These are phyloP conservation scores for Sporisorium reilianum DNA, from an alignment of 1,284 basidiomycete species.

Conservation along the genomic window DNA sequence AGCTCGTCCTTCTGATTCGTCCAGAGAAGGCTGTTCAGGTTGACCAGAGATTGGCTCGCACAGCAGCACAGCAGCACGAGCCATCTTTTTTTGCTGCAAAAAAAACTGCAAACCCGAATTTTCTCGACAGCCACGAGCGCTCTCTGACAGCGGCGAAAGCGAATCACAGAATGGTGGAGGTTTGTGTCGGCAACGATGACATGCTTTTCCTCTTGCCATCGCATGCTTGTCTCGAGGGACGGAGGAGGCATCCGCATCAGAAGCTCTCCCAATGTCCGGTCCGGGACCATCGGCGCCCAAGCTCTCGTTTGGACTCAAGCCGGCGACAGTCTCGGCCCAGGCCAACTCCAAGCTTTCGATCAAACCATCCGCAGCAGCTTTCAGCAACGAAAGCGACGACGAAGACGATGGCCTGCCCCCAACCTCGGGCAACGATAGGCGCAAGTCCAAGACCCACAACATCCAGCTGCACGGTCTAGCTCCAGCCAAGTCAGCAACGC, in stretches of 20 bases:
- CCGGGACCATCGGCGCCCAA: constrained; percentile 27
- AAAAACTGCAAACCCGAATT: neutral
- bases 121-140: too few relatives aligned
- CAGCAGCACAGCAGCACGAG: constrained; percentile 4
- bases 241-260: neutral
- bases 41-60: neutral
- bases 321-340: constrained; percentile 2
- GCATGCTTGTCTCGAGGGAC: too few relatives aligned
- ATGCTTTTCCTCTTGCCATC: constrained; percentile 6
- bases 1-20: neutral
- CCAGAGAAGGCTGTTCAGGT: neutral
- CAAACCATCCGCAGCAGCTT: constrained; percentile 30
- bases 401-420: constrained; percentile 15
- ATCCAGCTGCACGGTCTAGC: constrained; percentile 17
- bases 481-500: constrained; percentile 35
- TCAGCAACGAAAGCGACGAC: constrained; percentile 44
- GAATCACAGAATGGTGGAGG: constrained; percentile 4
- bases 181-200: neutral
- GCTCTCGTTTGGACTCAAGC: constrained; percentile 55
- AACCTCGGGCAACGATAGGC: neutral
- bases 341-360: constrained; percentile 10
- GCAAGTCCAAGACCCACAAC: constrained; percentile 3
- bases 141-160: neutral
- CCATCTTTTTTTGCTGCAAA: neutral
- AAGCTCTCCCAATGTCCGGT: constrained; percentile 12